Evolutionary conservation across 2,329 filamentous ascomycete genomes (phyloP).

Genomic region (Parafenestella ontariensis): DNA sequence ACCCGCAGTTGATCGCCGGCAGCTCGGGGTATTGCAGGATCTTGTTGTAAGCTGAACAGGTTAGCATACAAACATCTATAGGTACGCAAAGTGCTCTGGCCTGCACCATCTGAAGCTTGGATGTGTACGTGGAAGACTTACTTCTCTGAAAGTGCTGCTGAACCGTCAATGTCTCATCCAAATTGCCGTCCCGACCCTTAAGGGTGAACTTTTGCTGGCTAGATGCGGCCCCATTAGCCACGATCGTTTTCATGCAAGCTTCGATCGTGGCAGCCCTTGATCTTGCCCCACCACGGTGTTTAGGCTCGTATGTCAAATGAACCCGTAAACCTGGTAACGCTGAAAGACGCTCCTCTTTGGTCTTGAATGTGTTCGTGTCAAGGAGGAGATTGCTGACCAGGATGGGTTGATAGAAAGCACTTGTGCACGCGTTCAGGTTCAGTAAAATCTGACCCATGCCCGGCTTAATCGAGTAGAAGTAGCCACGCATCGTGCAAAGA

Average conservation of each 20-base stretch:
- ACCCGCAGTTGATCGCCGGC: constrained; percentile 15
- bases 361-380: background rate
- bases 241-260: constrained; percentile 9
- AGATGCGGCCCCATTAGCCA: background rate
- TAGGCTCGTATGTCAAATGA: constrained; percentile 1
- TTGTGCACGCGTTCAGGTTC: constrained; percentile 14
- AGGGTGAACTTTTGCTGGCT: background rate
- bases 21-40: background rate
- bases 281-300: background rate
- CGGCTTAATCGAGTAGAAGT: constrained; percentile 16
- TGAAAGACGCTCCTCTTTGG: background rate
- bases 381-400: constrained; percentile 12
- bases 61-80: background rate
- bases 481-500: constrained; percentile 16
- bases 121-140: constrained; percentile 1
- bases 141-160: constrained; percentile 5
- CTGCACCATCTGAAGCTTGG: no score
- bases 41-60: background rate
- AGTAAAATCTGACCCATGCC: constrained; percentile 14
- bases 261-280: constrained; percentile 1
- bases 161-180: background rate
- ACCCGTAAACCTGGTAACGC: constrained; percentile 5
- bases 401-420: constrained; percentile 16
- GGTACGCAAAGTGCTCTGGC: no score
- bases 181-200: background rate